Base-by-base conservation (phyloP, 495 filamentous ascomycete genomes). In the Neurospora sp. region DNA sequence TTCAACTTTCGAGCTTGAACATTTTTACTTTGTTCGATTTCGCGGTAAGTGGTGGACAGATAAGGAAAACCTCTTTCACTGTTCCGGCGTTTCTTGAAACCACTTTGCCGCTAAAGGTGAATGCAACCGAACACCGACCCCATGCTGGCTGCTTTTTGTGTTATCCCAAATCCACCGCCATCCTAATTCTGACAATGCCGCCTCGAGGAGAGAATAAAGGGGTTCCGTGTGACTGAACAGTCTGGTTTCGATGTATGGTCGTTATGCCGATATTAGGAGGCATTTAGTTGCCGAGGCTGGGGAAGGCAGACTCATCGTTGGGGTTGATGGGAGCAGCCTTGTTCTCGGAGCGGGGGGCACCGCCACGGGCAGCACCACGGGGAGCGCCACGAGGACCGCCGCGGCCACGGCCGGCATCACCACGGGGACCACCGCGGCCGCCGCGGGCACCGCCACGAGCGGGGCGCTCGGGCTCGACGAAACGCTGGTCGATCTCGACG, bases 401-500 rank as follows among this genome's bases (percentile, higher is more conserved):
- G 41, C 86, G 82, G 75, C 86, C 83, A 68, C 87, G 85, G 70
- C 81, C 83, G 77, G 84, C 80, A 76, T 86, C 85, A 68, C 86
- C 83, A 74, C 85, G 82, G 68, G 77, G 74, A 69, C 84, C 83
- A 74, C 85, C 83, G 39, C 86, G 86, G 73, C 88, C 86, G 70
- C 87, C 84, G 39, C 88, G 82, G 75, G 85, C 82, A 79, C 86
- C 85, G 73, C 86, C 84, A 46, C 85, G 84, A 73, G 83, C 80
- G 73, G 77, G 86, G 74, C 86, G 87, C 73, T 86, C 84, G 37
- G 84, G 81, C 82, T 97, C 92, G 71, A 93, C 86, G 79, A 86
- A 95, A 74, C 89, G 88, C 75, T 93, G 84, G 81, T 98, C 96
- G 72, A 99, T 91, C 73, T 96, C 93, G 73, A 99, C 81, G 81